Evolutionary conservation across 23 red algal genomes (phyloP).

Genomic region (Cyanidioschyzon merolae): DNA sequence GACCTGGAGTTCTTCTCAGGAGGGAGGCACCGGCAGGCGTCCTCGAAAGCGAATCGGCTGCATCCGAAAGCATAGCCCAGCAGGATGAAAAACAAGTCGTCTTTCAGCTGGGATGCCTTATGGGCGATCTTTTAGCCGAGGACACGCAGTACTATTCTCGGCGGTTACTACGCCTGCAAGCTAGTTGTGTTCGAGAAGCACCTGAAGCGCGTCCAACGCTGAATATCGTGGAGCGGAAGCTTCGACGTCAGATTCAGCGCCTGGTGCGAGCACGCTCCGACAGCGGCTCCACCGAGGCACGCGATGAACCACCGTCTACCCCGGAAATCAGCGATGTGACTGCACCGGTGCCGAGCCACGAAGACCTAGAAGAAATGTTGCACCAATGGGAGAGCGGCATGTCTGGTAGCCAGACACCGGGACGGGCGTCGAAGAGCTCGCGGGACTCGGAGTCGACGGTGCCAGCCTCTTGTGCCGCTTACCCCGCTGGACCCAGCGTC

Average conservation of each 20-base stretch:
- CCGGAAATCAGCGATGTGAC: slow-evolving; percentile 6
- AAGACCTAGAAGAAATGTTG: neutral
- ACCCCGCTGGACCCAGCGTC: neutral
- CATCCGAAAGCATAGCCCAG: neutral
- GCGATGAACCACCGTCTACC: neutral
- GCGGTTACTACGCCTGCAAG: neutral
- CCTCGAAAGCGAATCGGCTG: neutral
- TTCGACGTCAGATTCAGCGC: neutral
- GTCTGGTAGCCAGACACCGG: neutral
- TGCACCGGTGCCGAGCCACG: neutral
- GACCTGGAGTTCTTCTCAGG: neutral
- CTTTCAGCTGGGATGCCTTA: neutral
- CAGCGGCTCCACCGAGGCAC: neutral
- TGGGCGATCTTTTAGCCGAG: neutral
- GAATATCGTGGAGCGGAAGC: slow-evolving; percentile 2
- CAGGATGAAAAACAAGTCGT: neutral
- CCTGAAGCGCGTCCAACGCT: neutral
- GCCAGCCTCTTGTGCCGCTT: neutral
- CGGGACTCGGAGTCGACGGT: neutral
- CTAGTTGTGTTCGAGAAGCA: neutral
- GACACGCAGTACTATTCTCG: neutral
- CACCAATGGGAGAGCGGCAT: neutral
- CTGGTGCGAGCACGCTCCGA: neutral
- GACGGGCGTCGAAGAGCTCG: neutral
- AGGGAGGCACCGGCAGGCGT: neutral